Conservation (phyloP, 306 rosid genomes). For the Lablab purpureus region DNA sequence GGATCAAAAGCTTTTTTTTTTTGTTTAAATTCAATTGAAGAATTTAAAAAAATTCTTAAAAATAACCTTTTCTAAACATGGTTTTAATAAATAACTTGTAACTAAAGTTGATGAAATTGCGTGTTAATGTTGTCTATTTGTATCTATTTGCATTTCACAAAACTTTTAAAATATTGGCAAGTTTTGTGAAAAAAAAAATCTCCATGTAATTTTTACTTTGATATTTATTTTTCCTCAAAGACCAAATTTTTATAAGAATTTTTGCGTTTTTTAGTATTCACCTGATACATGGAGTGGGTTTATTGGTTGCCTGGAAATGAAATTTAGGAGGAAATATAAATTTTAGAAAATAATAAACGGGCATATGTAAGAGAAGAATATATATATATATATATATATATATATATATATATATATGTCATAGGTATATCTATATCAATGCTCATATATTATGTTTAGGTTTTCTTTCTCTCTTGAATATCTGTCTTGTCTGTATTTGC, state of each 20-base stretch:
- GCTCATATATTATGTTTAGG: not conserved
- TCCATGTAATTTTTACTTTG: not conserved
- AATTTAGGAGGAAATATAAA: not conserved
- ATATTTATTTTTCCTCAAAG: constrained; percentile 5
- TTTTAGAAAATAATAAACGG: not conserved
- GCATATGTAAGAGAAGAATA: not conserved
- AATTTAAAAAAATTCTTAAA: not conserved
- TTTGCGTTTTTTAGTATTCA: not conserved
- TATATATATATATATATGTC: too few relatives aligned
- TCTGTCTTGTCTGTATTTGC: constrained; percentile 9
- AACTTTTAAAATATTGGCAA: not conserved
- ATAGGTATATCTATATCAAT: too few relatives aligned
- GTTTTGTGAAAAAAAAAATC: not conserved
- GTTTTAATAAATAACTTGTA: not conserved
- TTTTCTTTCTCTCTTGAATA: constrained; percentile 2
- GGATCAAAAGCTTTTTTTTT: not conserved
- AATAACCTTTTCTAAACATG: not conserved
- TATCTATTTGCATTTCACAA: not conserved
- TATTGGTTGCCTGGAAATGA: constrained; percentile 27
- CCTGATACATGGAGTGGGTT: not conserved
- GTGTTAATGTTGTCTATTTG: not conserved
- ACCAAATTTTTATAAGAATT: not conserved
- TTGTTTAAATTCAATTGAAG: not conserved
- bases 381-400: too few relatives aligned
- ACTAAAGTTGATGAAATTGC: not conserved